Base-by-base conservation (phyloP, 2,329 filamentous ascomycete genomes). In the Botrytis fabae region DNA sequence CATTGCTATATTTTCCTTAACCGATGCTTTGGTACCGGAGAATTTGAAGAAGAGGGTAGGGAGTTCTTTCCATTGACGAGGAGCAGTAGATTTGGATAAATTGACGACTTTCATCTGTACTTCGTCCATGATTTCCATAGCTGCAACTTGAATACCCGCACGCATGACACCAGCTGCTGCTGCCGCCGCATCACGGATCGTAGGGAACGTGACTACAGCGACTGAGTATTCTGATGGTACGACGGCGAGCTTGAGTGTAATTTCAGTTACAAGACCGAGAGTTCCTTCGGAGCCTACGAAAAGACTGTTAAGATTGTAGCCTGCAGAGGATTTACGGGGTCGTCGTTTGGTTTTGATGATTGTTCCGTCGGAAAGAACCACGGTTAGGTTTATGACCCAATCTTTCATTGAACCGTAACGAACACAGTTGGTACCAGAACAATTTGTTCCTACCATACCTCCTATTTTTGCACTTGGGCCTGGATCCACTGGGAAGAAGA, bases 401-500 rank as follows among this genome's bases (percentile, higher is more conserved):
- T 95, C 93, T 80, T 93, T 94, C 93, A 95, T 95, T 0, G 93
- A 95, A 10, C 93, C 93, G 79, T 95, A 95, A 76, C 90, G 87
- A 59, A 94, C 92, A 3, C 92, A 92, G 78, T 94, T 95, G 0
- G 93, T 95, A 2, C 93, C 93, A 20, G 90, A 91, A 79, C 89
- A 91, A 79, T 93, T 93, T 16, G 92, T 95, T 20, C 92, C 92
- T 42, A 95, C 89, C 93, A 95, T 95, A 60, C 92, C 92, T 68
- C 92, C 92, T 77, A 95, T 93, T 83, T 92, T 92, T 25, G 92
- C 92, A 77, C 86, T 88, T 74, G 88, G 88, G 70, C 76, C 83
- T 20, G 95, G 95, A 79, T 98, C 95, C 20, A 97, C 91, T 1
- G 95, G 95, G 80, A 97, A 97, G 83, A 97, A 97, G 1, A 98